Conservation (phyloP, 257 asterid genomes). For the Ocimum tenuiflorum region DNA sequence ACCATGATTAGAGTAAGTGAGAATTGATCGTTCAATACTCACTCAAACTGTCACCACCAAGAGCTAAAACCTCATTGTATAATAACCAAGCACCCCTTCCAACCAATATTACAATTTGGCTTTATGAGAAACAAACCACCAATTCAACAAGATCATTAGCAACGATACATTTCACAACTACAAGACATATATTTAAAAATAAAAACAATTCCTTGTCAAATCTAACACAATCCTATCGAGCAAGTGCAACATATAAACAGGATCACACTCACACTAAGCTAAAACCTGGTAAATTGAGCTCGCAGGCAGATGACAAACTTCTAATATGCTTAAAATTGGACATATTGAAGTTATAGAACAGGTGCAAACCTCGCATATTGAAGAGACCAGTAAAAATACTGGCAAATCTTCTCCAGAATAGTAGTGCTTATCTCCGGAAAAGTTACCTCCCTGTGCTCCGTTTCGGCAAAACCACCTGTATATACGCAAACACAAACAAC, state of each 20-base stretch:
- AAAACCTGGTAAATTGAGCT: constrained; percentile 1
- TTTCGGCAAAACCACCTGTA: constrained; percentile 77
- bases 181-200: background rate
- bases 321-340: too few species aligned
- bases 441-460: constrained; percentile 76
- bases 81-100: background rate
- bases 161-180: background rate
- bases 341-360: background rate
- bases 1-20: background rate
- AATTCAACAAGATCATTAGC: background rate
- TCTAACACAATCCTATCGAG: background rate
- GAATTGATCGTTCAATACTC: background rate
- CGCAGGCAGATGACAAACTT: too few species aligned
- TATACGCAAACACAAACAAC: constrained; percentile 4
- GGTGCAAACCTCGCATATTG: constrained; percentile 74
- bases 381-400: constrained; percentile 95
- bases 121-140: constrained; percentile 1
- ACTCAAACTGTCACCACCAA: background rate
- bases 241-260: background rate
- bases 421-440: constrained; percentile 92
- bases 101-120: too few species aligned
- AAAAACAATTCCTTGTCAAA: background rate
- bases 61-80: background rate
- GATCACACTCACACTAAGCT: background rate
- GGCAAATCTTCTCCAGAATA: constrained; percentile 91